Evolutionary conservation across 192 early-diverging fungal genomes (phyloP).

Genomic region (Rhizoclosmatium sp.): DNA sequence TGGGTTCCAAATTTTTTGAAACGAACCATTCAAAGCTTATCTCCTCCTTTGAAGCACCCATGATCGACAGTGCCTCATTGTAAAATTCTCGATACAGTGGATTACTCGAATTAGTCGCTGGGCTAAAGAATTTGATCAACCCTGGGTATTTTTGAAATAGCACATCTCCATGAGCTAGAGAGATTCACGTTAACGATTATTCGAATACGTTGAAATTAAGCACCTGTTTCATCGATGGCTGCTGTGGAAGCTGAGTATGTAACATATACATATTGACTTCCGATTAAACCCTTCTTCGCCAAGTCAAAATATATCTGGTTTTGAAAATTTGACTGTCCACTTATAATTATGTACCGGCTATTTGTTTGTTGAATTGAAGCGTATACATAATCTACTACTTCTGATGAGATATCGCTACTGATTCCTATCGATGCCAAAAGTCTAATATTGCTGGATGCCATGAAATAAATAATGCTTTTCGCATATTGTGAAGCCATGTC

Average conservation of each 20-base stretch:
- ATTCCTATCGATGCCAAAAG: neutral
- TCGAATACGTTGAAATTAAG: neutral
- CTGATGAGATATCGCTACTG: neutral
- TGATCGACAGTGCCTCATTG: neutral
- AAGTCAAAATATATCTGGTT: neutral
- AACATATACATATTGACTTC: neutral
- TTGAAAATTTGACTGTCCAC: neutral
- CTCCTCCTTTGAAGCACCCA: neutral
- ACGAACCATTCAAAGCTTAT: neutral
- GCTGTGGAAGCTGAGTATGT: neutral
- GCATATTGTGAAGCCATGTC: neutral
- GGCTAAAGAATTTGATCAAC: conserved; percentile 1
- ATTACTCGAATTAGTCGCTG: neutral
- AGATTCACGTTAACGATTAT: neutral
- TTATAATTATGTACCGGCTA: neutral
- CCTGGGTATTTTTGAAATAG: conserved; percentile 5
- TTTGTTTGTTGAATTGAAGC: neutral
- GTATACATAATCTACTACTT: neutral
- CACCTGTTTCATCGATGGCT: neutral
- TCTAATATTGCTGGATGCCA: neutral
- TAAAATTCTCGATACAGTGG: neutral
- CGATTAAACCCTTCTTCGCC: neutral
- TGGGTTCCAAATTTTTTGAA: neutral
- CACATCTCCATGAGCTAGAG: neutral
- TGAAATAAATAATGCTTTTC: neutral